Evolutionary conservation across 306 rosid species (phyloP), one percentile per base, ranked within the genome.

Genomic region (Delonix regia): DNA sequence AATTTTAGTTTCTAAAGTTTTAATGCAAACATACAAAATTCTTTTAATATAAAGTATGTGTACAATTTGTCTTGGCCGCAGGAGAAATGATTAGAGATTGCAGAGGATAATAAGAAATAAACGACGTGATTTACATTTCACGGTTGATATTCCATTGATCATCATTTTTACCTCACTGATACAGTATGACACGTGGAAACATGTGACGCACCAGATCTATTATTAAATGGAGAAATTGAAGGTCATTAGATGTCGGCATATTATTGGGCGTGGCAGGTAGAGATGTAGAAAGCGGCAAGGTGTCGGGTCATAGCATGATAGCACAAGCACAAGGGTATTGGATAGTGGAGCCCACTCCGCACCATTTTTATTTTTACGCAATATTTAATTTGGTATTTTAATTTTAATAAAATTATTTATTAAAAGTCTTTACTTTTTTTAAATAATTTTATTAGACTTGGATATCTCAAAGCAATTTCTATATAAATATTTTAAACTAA

Each of bases 201-300:
- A 30, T 11, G 59, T 4, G 2, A 71, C 19, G 18, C 61, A 82
- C 38, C 0, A 0, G 82, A 86, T 77, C 1, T 7, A 6, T 36
- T 36, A 6, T 11, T 34, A 56, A 7, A 38, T 0, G n/a, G 0
- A 18, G 56, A 9, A 63, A 38, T 45, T 9, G n/a, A 12, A 0
- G 41, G 51, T 28, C 19, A 33, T 8, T 3, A 14, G 24, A 67
- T 87, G 97, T 91, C 91, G 94, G 92, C 85, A 86, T 76, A 51
- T 21, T n/a, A 7, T 57, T 33, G 1, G 16, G 1, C 6, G 69
- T 3, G 41, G 63, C 80, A 1, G 47, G 68, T 33, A 48, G 21
- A 57, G 22, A 69, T 53, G 74, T 45, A 39, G 45, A 44, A 36
- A 51, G 51, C 78, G 81, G 78, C 60, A 69, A 69, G 16, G 81